phyloP scores from a whole-genome alignment of 169 alveolate genomes.

The Cryptosporidium meleagridis region DNA sequence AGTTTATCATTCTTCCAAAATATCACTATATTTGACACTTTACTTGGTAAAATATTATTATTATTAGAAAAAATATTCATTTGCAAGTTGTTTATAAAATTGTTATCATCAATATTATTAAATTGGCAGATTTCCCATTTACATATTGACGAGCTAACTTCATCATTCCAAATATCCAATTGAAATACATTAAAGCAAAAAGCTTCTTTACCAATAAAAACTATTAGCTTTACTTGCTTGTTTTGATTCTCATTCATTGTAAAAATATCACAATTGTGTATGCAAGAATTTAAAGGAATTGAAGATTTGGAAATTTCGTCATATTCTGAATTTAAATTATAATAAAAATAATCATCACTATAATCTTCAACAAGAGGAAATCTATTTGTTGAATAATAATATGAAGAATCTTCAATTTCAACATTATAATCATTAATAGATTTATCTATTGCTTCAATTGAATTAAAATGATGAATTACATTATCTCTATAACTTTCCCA shows the following conservation, averaged over 20 bases:
- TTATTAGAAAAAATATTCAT: not conserved
- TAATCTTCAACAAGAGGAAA: conserved; percentile 18
- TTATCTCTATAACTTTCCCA: conserved; percentile 32
- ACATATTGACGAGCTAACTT: conserved; percentile 10
- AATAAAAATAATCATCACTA: conserved; percentile 1
- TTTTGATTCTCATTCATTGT: conserved; percentile 23
- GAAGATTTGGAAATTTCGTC: not conserved
- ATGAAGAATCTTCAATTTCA: conserved; percentile 13
- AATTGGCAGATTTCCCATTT: not conserved
- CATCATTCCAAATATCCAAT: conserved; percentile 49
- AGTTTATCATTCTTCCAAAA: conserved; percentile 15
- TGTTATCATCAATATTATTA: not conserved
- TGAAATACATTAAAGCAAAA: conserved; percentile 28
- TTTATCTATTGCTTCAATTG: not conserved
- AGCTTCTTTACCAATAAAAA: not conserved
- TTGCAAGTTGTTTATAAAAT: not conserved
- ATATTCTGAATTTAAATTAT: not conserved
- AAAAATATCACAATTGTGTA: conserved; percentile 11
- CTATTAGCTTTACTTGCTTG: not conserved
- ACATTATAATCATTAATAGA: not conserved
- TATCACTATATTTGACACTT: not conserved
- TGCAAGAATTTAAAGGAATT: conserved; percentile 44
- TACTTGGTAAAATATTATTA: not conserved
- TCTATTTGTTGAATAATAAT: conserved; percentile 34
- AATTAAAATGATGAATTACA: not conserved